phyloP scores from a whole-genome alignment of 768 basidiomycete genomes.

The Flagelloscypha sp. region DNA sequence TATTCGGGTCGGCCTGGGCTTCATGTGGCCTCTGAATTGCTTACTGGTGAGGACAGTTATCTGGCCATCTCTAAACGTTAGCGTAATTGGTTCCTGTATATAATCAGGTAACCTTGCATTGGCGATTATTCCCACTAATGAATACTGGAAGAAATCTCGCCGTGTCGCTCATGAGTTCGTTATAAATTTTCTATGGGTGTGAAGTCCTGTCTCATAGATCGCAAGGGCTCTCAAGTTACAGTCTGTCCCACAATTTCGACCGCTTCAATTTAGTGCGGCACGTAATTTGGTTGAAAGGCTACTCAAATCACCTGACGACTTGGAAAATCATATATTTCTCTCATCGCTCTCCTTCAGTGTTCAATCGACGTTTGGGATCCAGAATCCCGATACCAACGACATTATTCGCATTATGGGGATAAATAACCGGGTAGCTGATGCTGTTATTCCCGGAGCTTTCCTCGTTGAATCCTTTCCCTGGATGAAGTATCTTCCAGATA shows the following conservation, averaged over 20 bases:
- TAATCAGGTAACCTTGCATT: too few species aligned
- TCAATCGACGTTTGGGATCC: too few species aligned
- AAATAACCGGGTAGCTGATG: conserved; percentile 13
- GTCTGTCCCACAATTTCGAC: not conserved
- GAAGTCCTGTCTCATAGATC: too few species aligned
- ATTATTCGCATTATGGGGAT: too few species aligned
- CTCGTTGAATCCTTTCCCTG: conserved; percentile 13
- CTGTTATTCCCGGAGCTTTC: conserved; percentile 7
- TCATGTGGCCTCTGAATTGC: conserved; percentile 6
- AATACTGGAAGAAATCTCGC: too few species aligned
- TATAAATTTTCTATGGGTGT: too few species aligned
- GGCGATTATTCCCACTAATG: too few species aligned
- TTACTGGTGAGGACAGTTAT: conserved; percentile 3
- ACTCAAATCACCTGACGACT: not conserved
- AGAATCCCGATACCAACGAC: too few species aligned
- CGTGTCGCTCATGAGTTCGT: too few species aligned
- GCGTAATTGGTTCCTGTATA: not conserved
- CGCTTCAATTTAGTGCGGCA: conserved; percentile 7
- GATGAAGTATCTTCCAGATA: conserved; percentile 18
- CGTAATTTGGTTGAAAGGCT: not conserved
- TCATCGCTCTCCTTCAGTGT: not conserved
- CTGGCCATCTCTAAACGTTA: too few species aligned
- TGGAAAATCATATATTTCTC: not conserved
- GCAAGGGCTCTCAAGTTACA: too few species aligned
- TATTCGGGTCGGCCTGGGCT: conserved; percentile 17